phyloP scores from a whole-genome alignment of 164 flowering plant species.

The Dillenia suffruticosa region DNA sequence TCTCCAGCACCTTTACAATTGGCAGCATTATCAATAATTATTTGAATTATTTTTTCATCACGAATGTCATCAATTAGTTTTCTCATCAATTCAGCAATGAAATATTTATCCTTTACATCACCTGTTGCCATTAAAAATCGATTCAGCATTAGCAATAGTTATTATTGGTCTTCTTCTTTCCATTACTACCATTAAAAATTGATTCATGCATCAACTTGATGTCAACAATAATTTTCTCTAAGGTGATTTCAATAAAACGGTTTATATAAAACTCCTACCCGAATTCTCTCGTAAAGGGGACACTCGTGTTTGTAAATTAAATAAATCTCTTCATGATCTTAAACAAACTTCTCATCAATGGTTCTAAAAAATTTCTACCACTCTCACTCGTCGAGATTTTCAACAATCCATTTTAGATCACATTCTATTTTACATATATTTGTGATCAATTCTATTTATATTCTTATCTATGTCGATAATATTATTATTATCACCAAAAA shows the following conservation, averaged over 20 bases:
- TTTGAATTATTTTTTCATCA: no score
- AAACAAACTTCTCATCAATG: neutral
- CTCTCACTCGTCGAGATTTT: neutral
- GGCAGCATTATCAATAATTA: no score
- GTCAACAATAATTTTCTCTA: neutral
- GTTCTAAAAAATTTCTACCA: neutral
- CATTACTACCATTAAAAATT: neutral
- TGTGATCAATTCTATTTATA: no score
- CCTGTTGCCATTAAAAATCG: no score
- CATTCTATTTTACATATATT: no score
- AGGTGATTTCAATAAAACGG: neutral
- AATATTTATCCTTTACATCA: no score
- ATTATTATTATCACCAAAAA: no score
- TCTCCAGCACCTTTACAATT: no score
- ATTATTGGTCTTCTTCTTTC: neutral
- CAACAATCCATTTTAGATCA: neutral
- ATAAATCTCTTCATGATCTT: neutral
- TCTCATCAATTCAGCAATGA: no score
- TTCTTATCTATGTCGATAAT: no score
- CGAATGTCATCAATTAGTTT: no score
- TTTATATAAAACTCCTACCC: neutral
- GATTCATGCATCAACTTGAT: neutral
- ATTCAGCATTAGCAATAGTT: no score
- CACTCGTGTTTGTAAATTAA: neutral
- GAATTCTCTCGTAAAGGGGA: neutral